Evolutionary conservation across 1,284 basidiomycete species (phyloP).

Genomic region (Sanghuangporus weigelae): DNA sequence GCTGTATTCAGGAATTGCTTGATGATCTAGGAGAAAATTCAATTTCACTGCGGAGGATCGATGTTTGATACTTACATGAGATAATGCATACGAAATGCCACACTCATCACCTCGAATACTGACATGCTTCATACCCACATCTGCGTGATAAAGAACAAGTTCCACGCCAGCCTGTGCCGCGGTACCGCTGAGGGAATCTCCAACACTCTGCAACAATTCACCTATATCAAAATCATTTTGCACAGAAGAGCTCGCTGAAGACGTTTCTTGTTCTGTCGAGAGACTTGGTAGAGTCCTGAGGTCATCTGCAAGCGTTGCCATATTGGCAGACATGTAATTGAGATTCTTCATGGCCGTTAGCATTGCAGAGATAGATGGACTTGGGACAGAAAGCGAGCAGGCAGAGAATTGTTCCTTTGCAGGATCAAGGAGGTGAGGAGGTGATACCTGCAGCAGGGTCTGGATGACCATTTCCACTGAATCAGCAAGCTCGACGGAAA

Average conservation of each 20-base stretch:
- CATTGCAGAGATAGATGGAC: conserved; percentile 81
- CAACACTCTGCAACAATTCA: conserved; percentile 68
- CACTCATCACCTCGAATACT: conserved; percentile 82
- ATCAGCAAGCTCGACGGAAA: conserved; percentile 81
- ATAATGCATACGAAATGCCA: conserved; percentile 73
- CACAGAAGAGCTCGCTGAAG: conserved; percentile 1
- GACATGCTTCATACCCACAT: conserved; percentile 79
- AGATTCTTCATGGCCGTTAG: conserved; percentile 87
- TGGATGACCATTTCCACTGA: conserved; percentile 84
- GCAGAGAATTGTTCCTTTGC: conserved; percentile 88
- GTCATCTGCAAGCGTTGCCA: conserved; percentile 41
- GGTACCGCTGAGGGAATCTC: conserved; percentile 79
- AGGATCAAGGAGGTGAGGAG: conserved; percentile 85
- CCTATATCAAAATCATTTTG: conserved; percentile 59
- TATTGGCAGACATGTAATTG: conserved; percentile 85
- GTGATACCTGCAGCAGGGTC: conserved; percentile 82
- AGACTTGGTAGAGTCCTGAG: conserved; percentile 3
- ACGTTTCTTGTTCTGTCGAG: neutral
- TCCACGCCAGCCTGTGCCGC: conserved; percentile 83
- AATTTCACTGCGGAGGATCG: conserved; percentile 14
- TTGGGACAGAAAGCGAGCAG: conserved; percentile 79
- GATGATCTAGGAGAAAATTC: conserved; percentile 53
- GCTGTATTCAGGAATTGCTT: conserved; percentile 77
- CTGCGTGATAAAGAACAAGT: conserved; percentile 83
- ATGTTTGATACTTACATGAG: conserved; percentile 62